These are phyloP conservation scores for Lecanicillium sp. DNA, from an alignment of 2,329 filamentous ascomycete species.

Conservation along the genomic window DNA sequence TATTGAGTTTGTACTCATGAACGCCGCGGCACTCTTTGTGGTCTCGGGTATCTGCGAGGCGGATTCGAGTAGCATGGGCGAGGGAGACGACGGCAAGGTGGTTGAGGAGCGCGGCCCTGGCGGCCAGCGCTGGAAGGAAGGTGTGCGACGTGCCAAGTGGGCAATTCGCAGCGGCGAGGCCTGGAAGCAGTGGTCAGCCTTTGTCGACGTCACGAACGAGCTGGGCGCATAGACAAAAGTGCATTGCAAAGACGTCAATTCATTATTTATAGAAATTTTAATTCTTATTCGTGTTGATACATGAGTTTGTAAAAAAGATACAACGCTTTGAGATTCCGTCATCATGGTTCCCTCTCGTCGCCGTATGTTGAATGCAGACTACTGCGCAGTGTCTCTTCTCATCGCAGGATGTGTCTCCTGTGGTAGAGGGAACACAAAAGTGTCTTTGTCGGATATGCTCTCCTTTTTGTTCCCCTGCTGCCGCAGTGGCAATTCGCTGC, in stretches of 20 bases:
- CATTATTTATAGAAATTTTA: background rate
- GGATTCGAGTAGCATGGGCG: conserved; percentile 71
- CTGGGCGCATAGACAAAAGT: conserved; percentile 21
- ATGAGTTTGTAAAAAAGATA: background rate
- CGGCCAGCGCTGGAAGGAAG: conserved; percentile 90
- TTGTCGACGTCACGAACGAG: conserved; percentile 74
- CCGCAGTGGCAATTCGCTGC: background rate
- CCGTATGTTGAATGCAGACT: no score
- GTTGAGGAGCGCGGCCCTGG: conserved; percentile 78
- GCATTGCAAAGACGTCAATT: background rate
- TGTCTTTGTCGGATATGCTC: background rate
- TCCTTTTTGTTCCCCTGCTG: background rate
- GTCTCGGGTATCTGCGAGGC: conserved; percentile 81
- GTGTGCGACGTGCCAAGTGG: conserved; percentile 79
- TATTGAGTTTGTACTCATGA: conserved; percentile 88
- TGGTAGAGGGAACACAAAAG: background rate
- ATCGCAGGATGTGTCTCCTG: background rate
- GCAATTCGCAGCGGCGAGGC: conserved; percentile 81
- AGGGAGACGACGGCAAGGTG: conserved; percentile 73
- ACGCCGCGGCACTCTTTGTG: conserved; percentile 83
- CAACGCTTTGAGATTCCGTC: no score
- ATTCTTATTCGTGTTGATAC: background rate
- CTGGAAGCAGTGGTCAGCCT: conserved; percentile 74
- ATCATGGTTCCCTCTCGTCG: no score
- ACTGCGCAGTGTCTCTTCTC: background rate